Base-by-base conservation (phyloP, 2,329 filamentous ascomycete genomes). In the Colletotrichum viniferum region DNA sequence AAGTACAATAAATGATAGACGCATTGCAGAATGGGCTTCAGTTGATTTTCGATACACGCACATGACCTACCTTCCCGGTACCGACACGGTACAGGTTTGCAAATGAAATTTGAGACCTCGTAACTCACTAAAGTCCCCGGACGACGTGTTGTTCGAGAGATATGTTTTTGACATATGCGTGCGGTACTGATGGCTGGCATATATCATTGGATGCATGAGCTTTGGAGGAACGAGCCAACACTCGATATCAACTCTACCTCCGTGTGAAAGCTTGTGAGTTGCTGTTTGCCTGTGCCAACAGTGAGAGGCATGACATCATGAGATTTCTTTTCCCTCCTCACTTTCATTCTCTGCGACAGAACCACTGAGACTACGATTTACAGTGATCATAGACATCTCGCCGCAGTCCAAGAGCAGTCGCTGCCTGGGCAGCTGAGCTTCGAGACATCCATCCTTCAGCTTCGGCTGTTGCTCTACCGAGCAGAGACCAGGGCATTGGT, bases 251-350 rank as follows among this genome's bases (percentile, higher is more conserved):
- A 18, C 16, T 43, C 18, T n/a, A 43, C 2, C 38, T 43, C 4
- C 38, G 8, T 4, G 1, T 18, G 2, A 5, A 2, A 43, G 18
- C 1, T 1, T 18, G 1, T 10, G 38, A 43, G 38, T 43, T 2
- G 38, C 14, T 38, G 16, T 38, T 38, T 38, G 14, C 36, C 38
- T 43, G 8, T 18, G 38, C 1, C 4, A 43, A 1, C 38, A n/a
- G 2, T 0, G 18, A 43, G 0, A n/a, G 16, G 2, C 8, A n/a
- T n/a, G 1, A 18, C 0, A n/a, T 43, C 38, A 5, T n/a, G 36
- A 43, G 18, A 43, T 3, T n/a, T n/a, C 9, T 18, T 0, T 9
- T 3, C n/a, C 0, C 38, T 43, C 38, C 16, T n/a, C 38, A n/a
- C 18, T n/a, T n/a, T 0, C 38, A 10, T 0, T 43, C 16, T 43